Percentiles rank a stretch among this genome's conserved stretches.
Conservation (phyloP, 2,329 filamentous ascomycete species). For the Sporothrix pallida region DNA sequence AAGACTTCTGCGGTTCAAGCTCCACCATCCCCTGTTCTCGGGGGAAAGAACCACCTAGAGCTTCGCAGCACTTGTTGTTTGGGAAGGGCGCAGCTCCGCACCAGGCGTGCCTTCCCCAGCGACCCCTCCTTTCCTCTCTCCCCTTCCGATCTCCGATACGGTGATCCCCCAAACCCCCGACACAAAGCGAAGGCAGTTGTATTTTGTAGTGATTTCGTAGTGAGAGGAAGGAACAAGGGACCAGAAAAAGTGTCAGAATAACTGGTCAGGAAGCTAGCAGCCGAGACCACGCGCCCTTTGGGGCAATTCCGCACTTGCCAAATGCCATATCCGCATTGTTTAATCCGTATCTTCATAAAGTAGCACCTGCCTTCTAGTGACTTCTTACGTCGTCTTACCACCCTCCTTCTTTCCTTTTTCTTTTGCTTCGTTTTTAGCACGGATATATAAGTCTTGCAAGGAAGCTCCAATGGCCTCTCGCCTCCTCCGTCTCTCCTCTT, state of each 20-base stretch:
- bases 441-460: neutral
- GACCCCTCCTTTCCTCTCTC: conserved; percentile 23
- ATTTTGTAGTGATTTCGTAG: neutral
- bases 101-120: neutral
- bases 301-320: conserved; percentile 21
- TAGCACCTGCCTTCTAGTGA: neutral
- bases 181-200: neutral
- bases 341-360: neutral
- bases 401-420: neutral
- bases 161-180: conserved; percentile 21
- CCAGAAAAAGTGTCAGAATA: neutral
- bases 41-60: neutral
- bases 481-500: conserved; percentile 20
- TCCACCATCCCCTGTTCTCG: conserved; percentile 9
- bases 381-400: conserved; percentile 14
- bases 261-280: conserved; percentile 7
- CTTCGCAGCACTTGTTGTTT: neutral
- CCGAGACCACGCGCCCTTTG: conserved; percentile 14
- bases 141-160: conserved; percentile 23
- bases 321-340: neutral
- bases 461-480: conserved; percentile 26
- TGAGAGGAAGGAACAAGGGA: neutral
- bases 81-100: conserved; percentile 8
- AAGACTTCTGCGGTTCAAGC: neutral
- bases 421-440: neutral